Conservation (phyloP, 179 eudicot genomes). For the Beta lomatogona region DNA sequence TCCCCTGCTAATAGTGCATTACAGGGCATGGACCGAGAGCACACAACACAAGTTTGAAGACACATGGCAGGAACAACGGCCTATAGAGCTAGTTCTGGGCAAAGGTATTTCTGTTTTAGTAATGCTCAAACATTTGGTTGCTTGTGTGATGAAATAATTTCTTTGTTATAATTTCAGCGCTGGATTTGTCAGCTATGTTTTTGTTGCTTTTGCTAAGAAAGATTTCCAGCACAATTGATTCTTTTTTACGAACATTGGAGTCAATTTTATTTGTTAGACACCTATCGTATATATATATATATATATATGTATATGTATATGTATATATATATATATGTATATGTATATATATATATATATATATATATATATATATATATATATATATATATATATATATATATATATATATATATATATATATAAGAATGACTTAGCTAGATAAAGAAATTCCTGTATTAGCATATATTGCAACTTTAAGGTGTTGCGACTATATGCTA, state of each 20-base stretch:
- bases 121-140: conserved; percentile 5
- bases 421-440: neutral
- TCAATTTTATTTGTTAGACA: neutral
- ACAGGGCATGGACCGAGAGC: conserved; percentile 94
- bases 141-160: neutral
- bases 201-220: neutral
- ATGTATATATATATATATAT: too few relatives aligned
- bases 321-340: too few relatives aligned
- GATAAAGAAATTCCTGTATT: too few relatives aligned
- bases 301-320: too few relatives aligned
- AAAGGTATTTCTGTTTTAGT: conserved; percentile 57
- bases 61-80: conserved; percentile 94
- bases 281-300: neutral
- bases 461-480: neutral
- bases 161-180: neutral
- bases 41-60: conserved; percentile 97
- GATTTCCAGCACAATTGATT: neutral
- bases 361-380: too few relatives aligned
- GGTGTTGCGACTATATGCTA: neutral
- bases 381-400: too few relatives aligned
- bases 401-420: too few relatives aligned
- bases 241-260: neutral
- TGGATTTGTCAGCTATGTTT: neutral
- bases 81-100: conserved; percentile 78
- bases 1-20: conserved; percentile 61